Base-by-base conservation (phyloP, 2,329 filamentous ascomycete genomes). In the Aspergillus awamori region DNA sequence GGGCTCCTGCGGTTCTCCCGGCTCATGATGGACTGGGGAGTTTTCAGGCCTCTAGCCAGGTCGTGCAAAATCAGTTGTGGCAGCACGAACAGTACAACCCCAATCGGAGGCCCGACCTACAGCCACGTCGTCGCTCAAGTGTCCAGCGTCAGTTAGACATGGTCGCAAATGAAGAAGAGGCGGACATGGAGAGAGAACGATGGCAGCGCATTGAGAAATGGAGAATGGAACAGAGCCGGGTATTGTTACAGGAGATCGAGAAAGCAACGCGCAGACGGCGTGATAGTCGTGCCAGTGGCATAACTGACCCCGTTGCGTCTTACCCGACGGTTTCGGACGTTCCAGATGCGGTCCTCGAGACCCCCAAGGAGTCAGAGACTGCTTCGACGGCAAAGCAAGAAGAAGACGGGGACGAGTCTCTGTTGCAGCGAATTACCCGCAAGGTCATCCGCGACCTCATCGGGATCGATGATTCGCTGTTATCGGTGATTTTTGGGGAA, bases 1-100 rank as follows among this genome's bases (percentile, higher is more conserved):
- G 86, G 65, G 81, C 86, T 20, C 82, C 84, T 17, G 87, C 91
- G 0, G 86, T 97, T 2, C 84, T 99, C n/a, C 95, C 95, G 0
- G 87, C 88, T 1, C 95, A 99, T 72, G 93, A 99, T 80, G 95
- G 95, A 1, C 78, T 98, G 49, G 95, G 95, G 4, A 91, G 89
- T 6, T 99, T 99, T 75, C 86, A 76, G 63, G 91, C 72, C 74
- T 91, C 79, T 72, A 86, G 66, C 78, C 84, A 73, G 72, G 80
- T 63, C 72, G 83, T 92, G 22, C 92, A 97, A 72, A 90, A 96
- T 63, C 90, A 94, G 65, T 79, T 97, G 51, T 97, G 93, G 83
- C 89, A 92, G 63, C 95, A 97, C 74, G 94, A 97, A 76, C 86
- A 87, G 64, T 92, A 89, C 76, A 96, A 96, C 67, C 90, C 92